Evolutionary conservation across 352 stramenopile genomes (phyloP).

Genomic region (Phytophthora rubi): DNA sequence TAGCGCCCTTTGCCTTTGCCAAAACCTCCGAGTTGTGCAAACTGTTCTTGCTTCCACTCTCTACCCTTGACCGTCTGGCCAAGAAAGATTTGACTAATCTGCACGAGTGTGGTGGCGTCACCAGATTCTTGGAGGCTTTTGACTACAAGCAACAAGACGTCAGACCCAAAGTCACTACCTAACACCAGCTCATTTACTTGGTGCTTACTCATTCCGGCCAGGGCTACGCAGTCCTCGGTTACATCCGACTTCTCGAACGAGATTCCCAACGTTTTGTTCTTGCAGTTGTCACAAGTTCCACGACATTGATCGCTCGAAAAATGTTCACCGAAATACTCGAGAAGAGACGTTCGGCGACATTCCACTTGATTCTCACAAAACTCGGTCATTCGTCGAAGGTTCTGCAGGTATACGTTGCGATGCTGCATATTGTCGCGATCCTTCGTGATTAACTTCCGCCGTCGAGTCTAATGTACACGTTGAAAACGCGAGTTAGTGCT

Average conservation of each 20-base stretch:
- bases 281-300: slow-evolving; percentile 89
- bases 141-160: slow-evolving; percentile 34
- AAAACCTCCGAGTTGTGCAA: slow-evolving; percentile 63
- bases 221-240: slow-evolving; percentile 67
- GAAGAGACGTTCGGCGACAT: slow-evolving; percentile 78
- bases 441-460: slow-evolving; percentile 81
- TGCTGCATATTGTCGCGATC: slow-evolving; percentile 83
- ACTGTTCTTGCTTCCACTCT: slow-evolving; percentile 74
- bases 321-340: slow-evolving; percentile 92
- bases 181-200: background rate
- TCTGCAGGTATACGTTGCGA: slow-evolving; percentile 82
- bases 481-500: background rate
- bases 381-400: slow-evolving; percentile 85
- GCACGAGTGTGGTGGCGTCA: slow-evolving; percentile 71
- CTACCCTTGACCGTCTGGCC: slow-evolving; percentile 69
- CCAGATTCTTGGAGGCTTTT: slow-evolving; percentile 68
- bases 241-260: slow-evolving; percentile 80
- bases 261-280: slow-evolving; percentile 71
- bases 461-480: slow-evolving; percentile 48
- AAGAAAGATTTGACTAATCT: slow-evolving; percentile 79
- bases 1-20: slow-evolving; percentile 78
- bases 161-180: background rate
- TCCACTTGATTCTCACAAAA: slow-evolving; percentile 92
- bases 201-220: slow-evolving; percentile 58
- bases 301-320: slow-evolving; percentile 78